phyloP scores from a whole-genome alignment of 257 asterid genomes.

The Datura wrightii region DNA sequence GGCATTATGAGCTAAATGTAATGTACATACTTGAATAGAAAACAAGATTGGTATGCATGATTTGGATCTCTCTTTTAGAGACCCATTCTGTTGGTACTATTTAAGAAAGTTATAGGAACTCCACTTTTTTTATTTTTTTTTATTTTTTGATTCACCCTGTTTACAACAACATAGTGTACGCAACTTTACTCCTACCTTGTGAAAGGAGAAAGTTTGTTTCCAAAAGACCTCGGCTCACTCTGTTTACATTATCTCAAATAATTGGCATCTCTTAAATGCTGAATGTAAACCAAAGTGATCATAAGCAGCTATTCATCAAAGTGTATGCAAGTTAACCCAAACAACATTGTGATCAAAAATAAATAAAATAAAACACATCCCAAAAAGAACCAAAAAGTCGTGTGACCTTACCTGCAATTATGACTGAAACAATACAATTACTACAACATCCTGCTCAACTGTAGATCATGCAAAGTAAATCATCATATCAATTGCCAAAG shows the following conservation, averaged over 20 bases:
- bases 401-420: background rate
- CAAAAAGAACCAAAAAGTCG: background rate
- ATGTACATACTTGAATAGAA: background rate
- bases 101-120: background rate
- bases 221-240: background rate
- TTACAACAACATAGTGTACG: background rate
- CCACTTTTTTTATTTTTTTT: background rate
- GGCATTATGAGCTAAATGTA: background rate
- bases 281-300: background rate
- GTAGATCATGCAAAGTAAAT: background rate
- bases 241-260: background rate
- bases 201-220: background rate
- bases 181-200: background rate
- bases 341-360: background rate
- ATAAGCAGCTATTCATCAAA: background rate
- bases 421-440: conserved; percentile 20
- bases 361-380: background rate
- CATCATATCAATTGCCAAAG: background rate
- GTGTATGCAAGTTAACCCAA: background rate
- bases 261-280: background rate
- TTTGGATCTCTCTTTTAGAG: background rate
- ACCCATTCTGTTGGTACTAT: background rate
- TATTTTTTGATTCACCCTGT: background rate
- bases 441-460: conserved; percentile 25
- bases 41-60: conserved; percentile 23